Percentiles rank a stretch among this genome's conserved stretches.
Evolutionary conservation across 2,329 filamentous ascomycete species (phyloP).

Genomic region (Zopfia rhizophila): DNA sequence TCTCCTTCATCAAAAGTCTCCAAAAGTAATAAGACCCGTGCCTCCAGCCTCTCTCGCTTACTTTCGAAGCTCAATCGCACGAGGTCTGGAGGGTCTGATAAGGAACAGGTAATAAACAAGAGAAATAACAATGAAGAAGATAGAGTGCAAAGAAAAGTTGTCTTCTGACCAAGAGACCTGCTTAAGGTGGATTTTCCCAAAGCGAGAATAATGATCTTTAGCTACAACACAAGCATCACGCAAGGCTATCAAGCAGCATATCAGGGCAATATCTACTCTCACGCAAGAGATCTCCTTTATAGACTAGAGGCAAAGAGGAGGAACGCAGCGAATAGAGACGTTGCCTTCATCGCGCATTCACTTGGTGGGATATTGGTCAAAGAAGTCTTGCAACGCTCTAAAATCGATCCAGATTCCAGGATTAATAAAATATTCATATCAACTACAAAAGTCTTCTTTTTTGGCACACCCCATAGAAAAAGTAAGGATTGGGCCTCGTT

Average conservation of each 20-base stretch:
- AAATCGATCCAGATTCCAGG: slow-evolving; percentile 2
- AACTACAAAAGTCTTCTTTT: slow-evolving; percentile 2
- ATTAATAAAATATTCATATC: slow-evolving; percentile 1
- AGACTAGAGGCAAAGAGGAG: slow-evolving; percentile 3
- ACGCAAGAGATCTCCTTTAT: slow-evolving; percentile 17
- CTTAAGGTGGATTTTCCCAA: slow-evolving; percentile 37
- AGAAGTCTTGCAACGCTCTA: slow-evolving; percentile 2
- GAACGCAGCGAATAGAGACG: background rate
- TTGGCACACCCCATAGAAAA: slow-evolving; percentile 2
- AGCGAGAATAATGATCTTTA: slow-evolving; percentile 39
- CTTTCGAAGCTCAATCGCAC: no score
- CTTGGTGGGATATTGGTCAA: slow-evolving; percentile 5
- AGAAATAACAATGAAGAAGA: no score
- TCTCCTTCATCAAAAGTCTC: no score
- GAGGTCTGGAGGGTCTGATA: no score
- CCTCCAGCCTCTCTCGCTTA: no score
- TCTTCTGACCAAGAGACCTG: slow-evolving; percentile 40
- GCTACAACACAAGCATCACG: slow-evolving; percentile 25
- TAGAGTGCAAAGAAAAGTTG: slow-evolving; percentile 15
- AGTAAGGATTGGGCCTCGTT: slow-evolving; percentile 4
- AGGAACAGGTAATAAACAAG: no score
- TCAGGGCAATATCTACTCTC: slow-evolving; percentile 18
- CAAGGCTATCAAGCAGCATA: slow-evolving; percentile 15
- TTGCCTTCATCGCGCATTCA: slow-evolving; percentile 6
- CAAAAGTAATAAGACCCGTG: no score